These are phyloP conservation scores for Debaryomycetaceae sp. DNA, from an alignment of 1,139 yeast genomes.

Conservation along the genomic window DNA sequence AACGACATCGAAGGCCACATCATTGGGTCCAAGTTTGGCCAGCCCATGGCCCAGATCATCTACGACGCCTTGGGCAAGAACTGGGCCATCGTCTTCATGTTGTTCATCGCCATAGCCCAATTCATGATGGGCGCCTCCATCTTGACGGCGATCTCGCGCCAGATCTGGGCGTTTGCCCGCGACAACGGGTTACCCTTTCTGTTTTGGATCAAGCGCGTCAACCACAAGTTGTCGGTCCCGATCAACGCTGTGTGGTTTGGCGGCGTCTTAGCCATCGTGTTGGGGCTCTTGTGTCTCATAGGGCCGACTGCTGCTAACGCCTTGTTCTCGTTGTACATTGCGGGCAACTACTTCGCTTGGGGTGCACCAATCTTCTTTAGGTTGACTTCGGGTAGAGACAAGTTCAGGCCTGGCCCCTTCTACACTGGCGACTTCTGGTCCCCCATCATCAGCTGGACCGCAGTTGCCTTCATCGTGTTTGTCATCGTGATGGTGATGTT, in stretches of 20 bases:
- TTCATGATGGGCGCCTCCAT: constrained; percentile 23
- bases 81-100: constrained; percentile 22
- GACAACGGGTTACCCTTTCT: constrained; percentile 25
- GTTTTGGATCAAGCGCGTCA: constrained; percentile 46
- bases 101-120: constrained; percentile 21
- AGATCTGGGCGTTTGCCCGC: constrained; percentile 18
- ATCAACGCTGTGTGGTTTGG: constrained; percentile 57
- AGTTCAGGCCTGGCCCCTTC: constrained; percentile 57
- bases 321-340: constrained; percentile 38
- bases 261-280: constrained; percentile 39
- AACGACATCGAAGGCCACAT: constrained; percentile 16
- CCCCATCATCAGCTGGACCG: constrained; percentile 36
- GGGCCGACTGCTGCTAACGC: constrained; percentile 61
- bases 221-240: constrained; percentile 51
- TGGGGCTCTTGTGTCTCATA: constrained; percentile 57
- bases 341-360: constrained; percentile 64
- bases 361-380: constrained; percentile 51
- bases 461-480: constrained; percentile 29
- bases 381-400: constrained; percentile 39
- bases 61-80: constrained; percentile 21
- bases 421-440: constrained; percentile 47
- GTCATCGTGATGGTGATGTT: constrained; percentile 45
- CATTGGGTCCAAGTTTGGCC: constrained; percentile 17
- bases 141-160: constrained; percentile 17
- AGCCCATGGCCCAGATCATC: constrained; percentile 23